phyloP scores from a whole-genome alignment of 2,329 filamentous ascomycete genomes.

The Neofusicoccum cordaticola region DNA sequence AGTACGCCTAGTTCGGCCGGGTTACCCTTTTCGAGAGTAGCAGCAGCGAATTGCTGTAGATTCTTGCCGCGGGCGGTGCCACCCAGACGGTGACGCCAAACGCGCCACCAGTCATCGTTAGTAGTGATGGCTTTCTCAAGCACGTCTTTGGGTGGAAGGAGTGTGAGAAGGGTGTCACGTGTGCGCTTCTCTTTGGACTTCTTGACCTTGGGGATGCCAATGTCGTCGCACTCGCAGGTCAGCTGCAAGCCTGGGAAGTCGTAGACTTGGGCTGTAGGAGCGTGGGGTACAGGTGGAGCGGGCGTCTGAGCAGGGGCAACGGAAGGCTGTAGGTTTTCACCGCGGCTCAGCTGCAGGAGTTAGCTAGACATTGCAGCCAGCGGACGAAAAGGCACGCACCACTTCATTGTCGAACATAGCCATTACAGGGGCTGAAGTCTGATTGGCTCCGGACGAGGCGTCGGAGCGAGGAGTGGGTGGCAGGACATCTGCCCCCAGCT shows the following conservation, averaged over 20 bases:
- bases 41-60: conserved; percentile 42
- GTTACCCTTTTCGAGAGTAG: conserved; percentile 44
- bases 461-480: not conserved
- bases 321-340: not conserved
- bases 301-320: not conserved
- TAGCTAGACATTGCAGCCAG: not conserved
- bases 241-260: not conserved
- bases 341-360: conserved; percentile 12
- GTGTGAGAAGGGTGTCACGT: conserved; percentile 34
- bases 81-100: conserved; percentile 41
- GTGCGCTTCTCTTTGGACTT: conserved; percentile 32
- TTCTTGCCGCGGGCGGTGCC: conserved; percentile 40
- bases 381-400: conserved; percentile 4
- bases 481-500: conserved; percentile 1
- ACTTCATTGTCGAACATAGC: conserved; percentile 17
- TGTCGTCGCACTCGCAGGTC: conserved; percentile 7
- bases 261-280: not conserved
- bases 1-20: conserved; percentile 37
- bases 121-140: conserved; percentile 24
- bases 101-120: conserved; percentile 43
- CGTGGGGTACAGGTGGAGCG: not conserved
- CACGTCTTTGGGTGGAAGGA: conserved; percentile 33
- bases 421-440: not conserved
- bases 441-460: not conserved
- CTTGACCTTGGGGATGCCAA: conserved; percentile 8